Evolutionary conservation across 2,329 filamentous ascomycete species (phyloP).

Genomic region (Beauveria scarabaeidicola): DNA sequence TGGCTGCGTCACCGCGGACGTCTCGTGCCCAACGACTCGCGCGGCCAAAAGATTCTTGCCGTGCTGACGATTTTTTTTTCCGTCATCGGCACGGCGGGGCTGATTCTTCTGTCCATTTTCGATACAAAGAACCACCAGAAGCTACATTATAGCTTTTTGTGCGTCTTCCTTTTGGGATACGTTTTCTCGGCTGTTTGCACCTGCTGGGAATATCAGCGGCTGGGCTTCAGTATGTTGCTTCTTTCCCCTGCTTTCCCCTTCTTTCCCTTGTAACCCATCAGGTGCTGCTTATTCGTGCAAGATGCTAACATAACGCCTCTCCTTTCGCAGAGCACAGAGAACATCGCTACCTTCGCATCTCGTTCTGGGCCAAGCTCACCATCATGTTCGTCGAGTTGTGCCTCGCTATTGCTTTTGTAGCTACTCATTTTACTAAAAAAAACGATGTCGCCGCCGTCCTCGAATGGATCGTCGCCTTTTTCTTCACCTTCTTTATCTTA

Average conservation of each 20-base stretch:
- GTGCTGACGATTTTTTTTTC: slow-evolving; percentile 58
- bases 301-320: neutral
- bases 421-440: slow-evolving; percentile 37
- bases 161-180: slow-evolving; percentile 80
- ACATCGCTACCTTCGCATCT: slow-evolving; percentile 62
- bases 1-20: slow-evolving; percentile 77
- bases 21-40: slow-evolving; percentile 62
- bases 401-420: slow-evolving; percentile 66
- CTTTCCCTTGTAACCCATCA: neutral
- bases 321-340: slow-evolving; percentile 54
- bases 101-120: slow-evolving; percentile 79
- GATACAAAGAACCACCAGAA: slow-evolving; percentile 62
- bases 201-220: slow-evolving; percentile 80
- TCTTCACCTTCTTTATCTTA: slow-evolving; percentile 82
- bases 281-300: neutral
- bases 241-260: neutral
- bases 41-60: slow-evolving; percentile 54
- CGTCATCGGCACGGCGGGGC: slow-evolving; percentile 64
- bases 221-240: slow-evolving; percentile 56
- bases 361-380: slow-evolving; percentile 78
- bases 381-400: slow-evolving; percentile 76
- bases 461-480: slow-evolving; percentile 70
- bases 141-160: slow-evolving; percentile 68
- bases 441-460: slow-evolving; percentile 66
- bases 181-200: slow-evolving; percentile 78